A percentile compares a stretch with the other conserved stretches of the same genome.
These are phyloP conservation scores for Lotus japonicus DNA, from an alignment of 306 rosid genomes.

Conservation along the genomic window DNA sequence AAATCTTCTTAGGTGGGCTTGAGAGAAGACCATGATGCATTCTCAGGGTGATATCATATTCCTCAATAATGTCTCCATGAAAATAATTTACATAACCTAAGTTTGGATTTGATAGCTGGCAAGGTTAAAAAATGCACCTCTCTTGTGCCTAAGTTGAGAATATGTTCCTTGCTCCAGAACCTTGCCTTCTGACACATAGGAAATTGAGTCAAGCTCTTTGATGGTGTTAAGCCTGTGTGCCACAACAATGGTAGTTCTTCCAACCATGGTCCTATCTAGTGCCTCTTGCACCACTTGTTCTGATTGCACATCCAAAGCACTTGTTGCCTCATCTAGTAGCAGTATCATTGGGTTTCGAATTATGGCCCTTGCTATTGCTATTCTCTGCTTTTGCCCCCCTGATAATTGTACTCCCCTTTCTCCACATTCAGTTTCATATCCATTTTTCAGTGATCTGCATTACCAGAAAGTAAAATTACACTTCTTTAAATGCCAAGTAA, in stretches of 20 bases:
- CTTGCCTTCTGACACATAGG: slow-evolving; percentile 75
- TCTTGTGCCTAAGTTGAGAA: slow-evolving; percentile 60
- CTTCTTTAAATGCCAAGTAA: not conserved
- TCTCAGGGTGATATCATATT: not conserved
- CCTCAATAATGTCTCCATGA: not conserved
- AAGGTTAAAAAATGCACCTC: slow-evolving; percentile 84
- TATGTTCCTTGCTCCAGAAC: slow-evolving; percentile 80
- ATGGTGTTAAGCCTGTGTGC: slow-evolving; percentile 92
- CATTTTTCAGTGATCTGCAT: slow-evolving; percentile 73
- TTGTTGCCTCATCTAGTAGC: slow-evolving; percentile 86
- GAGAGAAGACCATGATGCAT: not conserved
- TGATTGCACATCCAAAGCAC: slow-evolving; percentile 84
- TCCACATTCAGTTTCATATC: slow-evolving; percentile 88
- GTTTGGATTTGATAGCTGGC: slow-evolving; percentile 48
- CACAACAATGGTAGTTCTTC: slow-evolving; percentile 82
- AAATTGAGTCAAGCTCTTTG: slow-evolving; percentile 72
- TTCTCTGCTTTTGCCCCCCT: slow-evolving; percentile 95
- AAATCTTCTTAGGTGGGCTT: not conserved
- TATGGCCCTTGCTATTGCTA: slow-evolving; percentile 93
- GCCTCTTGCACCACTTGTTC: slow-evolving; percentile 92
- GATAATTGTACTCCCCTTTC: slow-evolving; percentile 94
- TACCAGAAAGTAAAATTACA: not conserved
- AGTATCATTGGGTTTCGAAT: slow-evolving; percentile 69
- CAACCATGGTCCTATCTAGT: slow-evolving; percentile 74
- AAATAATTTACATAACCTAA: slow-evolving; percentile 11